phyloP scores from a whole-genome alignment of 2,329 filamentous ascomycete species.

The Elsinoe australis region DNA sequence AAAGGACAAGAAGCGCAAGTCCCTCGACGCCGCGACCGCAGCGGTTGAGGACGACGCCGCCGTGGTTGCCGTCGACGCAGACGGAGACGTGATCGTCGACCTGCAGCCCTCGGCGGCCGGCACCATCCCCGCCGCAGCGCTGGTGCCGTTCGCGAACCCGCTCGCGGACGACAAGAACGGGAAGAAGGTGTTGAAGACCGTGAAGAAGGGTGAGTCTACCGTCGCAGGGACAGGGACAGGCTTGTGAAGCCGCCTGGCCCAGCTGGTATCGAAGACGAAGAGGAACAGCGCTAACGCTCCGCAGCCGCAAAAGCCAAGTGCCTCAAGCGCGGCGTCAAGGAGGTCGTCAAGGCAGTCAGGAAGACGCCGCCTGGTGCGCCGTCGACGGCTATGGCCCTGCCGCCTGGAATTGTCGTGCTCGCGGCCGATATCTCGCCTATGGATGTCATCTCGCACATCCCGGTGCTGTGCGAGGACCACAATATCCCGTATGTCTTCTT shows the following conservation, averaged over 20 bases:
- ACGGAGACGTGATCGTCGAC: constrained; percentile 31
- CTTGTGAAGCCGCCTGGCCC: too few species aligned
- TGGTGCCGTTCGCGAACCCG: constrained; percentile 78
- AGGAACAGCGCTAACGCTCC: neutral
- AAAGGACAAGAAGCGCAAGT: constrained; percentile 58
- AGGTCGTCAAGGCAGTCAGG: constrained; percentile 96
- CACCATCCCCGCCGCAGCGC: constrained; percentile 40
- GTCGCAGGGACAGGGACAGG: neutral
- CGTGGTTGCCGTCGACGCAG: constrained; percentile 37
- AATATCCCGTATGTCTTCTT: constrained; percentile 96
- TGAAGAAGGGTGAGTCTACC: constrained; percentile 49
- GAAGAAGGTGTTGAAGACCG: constrained; percentile 58
- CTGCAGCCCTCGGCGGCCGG: constrained; percentile 38
- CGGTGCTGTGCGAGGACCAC: constrained; percentile 96
- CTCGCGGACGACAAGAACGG: constrained; percentile 69
- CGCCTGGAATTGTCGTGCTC: constrained; percentile 74
- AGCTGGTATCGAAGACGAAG: too few species aligned
- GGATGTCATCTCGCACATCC: constrained; percentile 97
- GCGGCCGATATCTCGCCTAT: constrained; percentile 96
- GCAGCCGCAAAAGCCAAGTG: constrained; percentile 89
- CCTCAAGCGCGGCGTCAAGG: constrained; percentile 96
- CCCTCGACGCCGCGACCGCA: constrained; percentile 51
- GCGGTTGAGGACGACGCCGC: constrained; percentile 48
- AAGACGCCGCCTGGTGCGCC: constrained; percentile 71
- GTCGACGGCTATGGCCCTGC: constrained; percentile 45